Base-by-base conservation (phyloP, 495 filamentous ascomycete species). In the Terfezia boudieri region DNA sequence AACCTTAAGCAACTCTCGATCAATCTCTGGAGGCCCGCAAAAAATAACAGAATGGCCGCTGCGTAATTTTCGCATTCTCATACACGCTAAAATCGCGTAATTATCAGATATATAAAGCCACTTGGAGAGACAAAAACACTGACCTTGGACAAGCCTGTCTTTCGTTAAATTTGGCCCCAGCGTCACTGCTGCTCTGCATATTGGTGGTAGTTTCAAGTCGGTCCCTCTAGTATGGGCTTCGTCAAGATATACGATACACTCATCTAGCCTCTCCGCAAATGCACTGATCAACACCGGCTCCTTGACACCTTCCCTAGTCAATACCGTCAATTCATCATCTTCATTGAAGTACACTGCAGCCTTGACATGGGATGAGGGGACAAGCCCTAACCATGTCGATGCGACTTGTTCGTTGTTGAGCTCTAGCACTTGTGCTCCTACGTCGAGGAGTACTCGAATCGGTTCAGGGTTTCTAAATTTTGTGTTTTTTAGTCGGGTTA, bases 221-320 rank as follows among this genome's bases (percentile, higher is more conserved):
- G 76, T 83, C 0, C 84, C 84, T 58, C 84, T 67, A 0, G 84
- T 86, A 57, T 90, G 84, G 0, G 75, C 75, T 57, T 90, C 77
- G 51, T 87, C 84, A 3, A 88, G 69, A 60, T 80, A 88, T 0
- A 88, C 75, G 0, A 84, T 66, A 58, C 82, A 88, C 0, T 64
- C 58, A 11, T 75, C 76, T 26, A 85, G 68, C 10, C 80, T 73
- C 9, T 72, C 67, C 0, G 69, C 60, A 61, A 76, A 88, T 0
- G 81, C 71, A 0, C 84, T 86, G 0, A 67, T 67, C 8, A 73
- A 67, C 6, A 88, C 67, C 0, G 66, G 64, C 54, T 81, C 75
- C 0, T 68, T 60, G 0, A 55, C 66, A 0, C 74, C 74, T 36
- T 68, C 60, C 20, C 70, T 67, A 10, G 63, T 67, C 32, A 74